A percentile compares a stretch with the other conserved stretches of the same genome.
Conservation (phyloP, 164 flowering plant species). For the Macadamia integrifolia region DNA sequence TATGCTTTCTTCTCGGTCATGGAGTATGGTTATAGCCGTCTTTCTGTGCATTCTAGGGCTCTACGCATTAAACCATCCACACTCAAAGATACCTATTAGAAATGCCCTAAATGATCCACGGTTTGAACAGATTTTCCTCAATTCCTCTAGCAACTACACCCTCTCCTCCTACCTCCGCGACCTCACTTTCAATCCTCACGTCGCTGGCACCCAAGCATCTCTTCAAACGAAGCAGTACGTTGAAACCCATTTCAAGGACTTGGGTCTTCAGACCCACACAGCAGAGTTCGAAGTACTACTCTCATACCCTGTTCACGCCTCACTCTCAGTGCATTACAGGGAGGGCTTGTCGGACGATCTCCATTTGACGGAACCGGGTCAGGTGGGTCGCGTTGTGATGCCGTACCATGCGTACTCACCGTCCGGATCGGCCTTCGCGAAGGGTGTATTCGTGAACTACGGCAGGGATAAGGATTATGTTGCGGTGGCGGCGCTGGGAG, state of each 20-base stretch:
- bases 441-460: slow-evolving; percentile 58
- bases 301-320: slow-evolving; percentile 55
- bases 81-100: neutral
- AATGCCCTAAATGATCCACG: slow-evolving; percentile 21
- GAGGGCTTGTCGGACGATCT: slow-evolving; percentile 30
- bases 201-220: slow-evolving; percentile 66
- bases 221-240: slow-evolving; percentile 37
- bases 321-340: slow-evolving; percentile 41
- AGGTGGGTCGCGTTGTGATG: slow-evolving; percentile 24
- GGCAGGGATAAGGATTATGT: slow-evolving; percentile 69
- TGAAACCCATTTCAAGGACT: slow-evolving; percentile 32
- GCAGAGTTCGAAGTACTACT: slow-evolving; percentile 46
- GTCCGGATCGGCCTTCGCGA: slow-evolving; percentile 49
- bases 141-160: slow-evolving; percentile 52
- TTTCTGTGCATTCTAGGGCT: slow-evolving; percentile 31
- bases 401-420: slow-evolving; percentile 95
- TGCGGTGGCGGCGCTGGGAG: slow-evolving; percentile 46
- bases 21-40: slow-evolving; percentile 17
- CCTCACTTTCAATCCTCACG: slow-evolving; percentile 76
- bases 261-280: slow-evolving; percentile 39
- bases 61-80: slow-evolving; percentile 22
- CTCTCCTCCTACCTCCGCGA: slow-evolving; percentile 61
- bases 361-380: slow-evolving; percentile 23
- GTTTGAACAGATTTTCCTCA: slow-evolving; percentile 45
- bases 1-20: slow-evolving; percentile 6